Evolutionary conservation across 1,284 basidiomycete species (phyloP), one percentile per base, ranked within the genome.

Genomic region (Microstroma glucosiphilum): DNA sequence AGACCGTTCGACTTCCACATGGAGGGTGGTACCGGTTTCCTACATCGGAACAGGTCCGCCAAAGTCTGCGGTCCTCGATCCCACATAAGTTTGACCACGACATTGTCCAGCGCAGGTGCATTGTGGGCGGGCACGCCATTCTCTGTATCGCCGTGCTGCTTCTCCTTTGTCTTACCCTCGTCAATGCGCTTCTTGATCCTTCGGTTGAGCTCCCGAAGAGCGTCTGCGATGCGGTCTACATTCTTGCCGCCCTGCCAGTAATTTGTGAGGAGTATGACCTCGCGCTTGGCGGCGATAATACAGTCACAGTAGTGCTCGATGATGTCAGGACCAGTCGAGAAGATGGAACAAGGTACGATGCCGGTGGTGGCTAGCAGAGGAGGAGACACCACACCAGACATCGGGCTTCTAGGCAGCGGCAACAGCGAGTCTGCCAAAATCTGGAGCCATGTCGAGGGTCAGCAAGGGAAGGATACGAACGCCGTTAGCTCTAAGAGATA

Each of bases 41-140:
- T 65, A 7, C 69, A 62, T 26, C 76, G 70, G 63, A 78, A 77
- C 30, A 78, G 65, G 58, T 78, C 76, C 25, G 70, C 71, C 11
- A 76, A 49, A 8, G 72, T 70, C 46, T 72, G 75, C 2, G 76
- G 76, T 0, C 76, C 76, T 41, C 76, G 68, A 57, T 78, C 76
- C 76, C 76, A 78, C 76, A 78, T 78, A 58, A 78, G 60, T 42
- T 78, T 78, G 51, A 76, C 72, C 25, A 78, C 68, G 62, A 78
- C 62, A 12, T 67, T 58, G 17, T 75, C 73, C 25, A 69, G 3
- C 62, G 60, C 12, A 57, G 42, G 7, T 63, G 60, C 40, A 64
- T 64, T 19, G 42, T 19, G 37, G 8, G 48, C n/a, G 25, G 40
- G 37, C 51, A 37, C 30, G 26, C 21, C n/a, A 15, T n/a, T 19